phyloP scores from a whole-genome alignment of 768 basidiomycete genomes.

The Kwoniella sp. region DNA sequence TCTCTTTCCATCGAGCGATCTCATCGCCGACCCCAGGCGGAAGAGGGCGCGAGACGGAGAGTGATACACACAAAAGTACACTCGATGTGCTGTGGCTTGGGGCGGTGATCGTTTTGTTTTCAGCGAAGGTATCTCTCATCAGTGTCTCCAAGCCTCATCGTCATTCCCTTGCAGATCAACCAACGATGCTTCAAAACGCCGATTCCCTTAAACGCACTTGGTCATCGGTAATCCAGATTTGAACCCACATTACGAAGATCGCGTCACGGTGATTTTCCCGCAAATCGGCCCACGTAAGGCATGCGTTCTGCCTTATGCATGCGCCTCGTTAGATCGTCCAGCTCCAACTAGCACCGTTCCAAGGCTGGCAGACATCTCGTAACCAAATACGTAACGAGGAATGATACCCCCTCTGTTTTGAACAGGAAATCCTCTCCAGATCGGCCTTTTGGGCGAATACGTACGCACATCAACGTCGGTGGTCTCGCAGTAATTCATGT shows the following conservation, averaged over 20 bases:
- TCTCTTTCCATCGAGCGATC: background rate
- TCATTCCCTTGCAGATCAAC: conserved; percentile 1
- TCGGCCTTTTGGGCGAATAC: background rate
- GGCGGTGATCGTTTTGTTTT: background rate
- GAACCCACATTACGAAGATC: no score
- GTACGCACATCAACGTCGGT: background rate
- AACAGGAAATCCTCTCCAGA: background rate
- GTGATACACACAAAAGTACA: no score
- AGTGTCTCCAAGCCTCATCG: background rate
- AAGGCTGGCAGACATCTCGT: background rate
- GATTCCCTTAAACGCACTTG: background rate
- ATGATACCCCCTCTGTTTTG: background rate
- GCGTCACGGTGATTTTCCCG: no score
- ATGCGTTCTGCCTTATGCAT: background rate
- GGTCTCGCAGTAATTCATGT: no score
- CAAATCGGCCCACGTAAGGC: no score
- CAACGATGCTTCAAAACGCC: background rate
- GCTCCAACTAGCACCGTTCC: background rate
- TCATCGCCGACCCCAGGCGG: background rate
- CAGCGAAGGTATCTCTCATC: background rate
- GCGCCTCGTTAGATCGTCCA: background rate
- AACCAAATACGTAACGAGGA: background rate
- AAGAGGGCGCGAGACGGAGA: background rate
- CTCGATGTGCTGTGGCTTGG: background rate
- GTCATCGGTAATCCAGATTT: background rate